Evolutionary conservation across 352 stramenopile genomes (phyloP), one percentile per base, ranked within the genome.

Genomic region (Phytophthora sp.): DNA sequence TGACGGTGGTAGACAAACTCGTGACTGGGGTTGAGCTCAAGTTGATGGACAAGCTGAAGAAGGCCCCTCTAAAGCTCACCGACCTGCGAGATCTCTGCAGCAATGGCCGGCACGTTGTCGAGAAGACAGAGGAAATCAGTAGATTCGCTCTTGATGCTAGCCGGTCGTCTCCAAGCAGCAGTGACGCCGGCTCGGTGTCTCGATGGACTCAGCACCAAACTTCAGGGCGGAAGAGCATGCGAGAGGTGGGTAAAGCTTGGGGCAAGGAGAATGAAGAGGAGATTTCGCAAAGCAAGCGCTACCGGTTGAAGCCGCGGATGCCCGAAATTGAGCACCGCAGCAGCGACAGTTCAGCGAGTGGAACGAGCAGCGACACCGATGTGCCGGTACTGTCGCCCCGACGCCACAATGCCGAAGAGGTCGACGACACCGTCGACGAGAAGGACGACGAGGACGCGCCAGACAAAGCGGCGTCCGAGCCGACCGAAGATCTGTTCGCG

Each of bases 1-100:
- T 61, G 33, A 53, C 64, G 0, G 66, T 86, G 3, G 71, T 89
- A 27, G 63, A 74, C 3, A 66, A 79, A 55, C 61, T 90, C 15
- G 82, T 86, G 11, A 71, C 77, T 27, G 63, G 57, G 5, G 70
- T 75, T 8, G 83, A 89, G 29, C 35, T 50, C 16, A 78, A 78
- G 55, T 31, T 89, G 15, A 64, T 76, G 2, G 16, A n/a, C 0
- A 62, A 69, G 31, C 61, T 90, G n/a, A 73, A 74, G 63, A 75
- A 76, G 18, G 79, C 82, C 0, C 82, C 82, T 2, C 33, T 78
- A n/a, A 52, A 69, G n/a, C 51, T 88, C 2, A 54, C 69, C 1
- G 79, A 83, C 27, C 54, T 88, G 23, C 58, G 57, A n/a, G 39
- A 71, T 7, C 52, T 88, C 12, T 88, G 79, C 58, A 63, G 52